Evolutionary conservation across 2,329 filamentous ascomycete genomes (phyloP), one percentile per base, ranked within the genome.

Genomic region (Fusarium napiforme): DNA sequence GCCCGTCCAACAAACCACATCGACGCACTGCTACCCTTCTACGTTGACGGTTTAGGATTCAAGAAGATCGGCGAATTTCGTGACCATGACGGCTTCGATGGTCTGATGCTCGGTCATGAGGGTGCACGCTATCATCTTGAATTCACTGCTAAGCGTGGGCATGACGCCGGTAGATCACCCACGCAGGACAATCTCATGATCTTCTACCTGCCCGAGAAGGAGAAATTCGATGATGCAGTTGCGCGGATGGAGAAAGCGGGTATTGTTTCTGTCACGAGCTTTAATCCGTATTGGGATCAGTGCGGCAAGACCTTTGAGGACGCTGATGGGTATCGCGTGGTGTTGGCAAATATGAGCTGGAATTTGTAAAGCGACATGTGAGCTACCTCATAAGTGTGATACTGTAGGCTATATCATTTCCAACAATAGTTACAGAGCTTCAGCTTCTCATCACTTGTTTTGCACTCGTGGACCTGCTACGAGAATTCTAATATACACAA

Each of bases 241-340:
- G 23, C 18, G 9, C 30, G 40, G 14, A 58, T 58, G 40, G 55
- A 49, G 19, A 28, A 11, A n/a, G 40, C 15, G 2, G n/a, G 30
- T 1, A n/a, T 58, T 28, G 11, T 36, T 28, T 36, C 55, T n/a
- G 55, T 58, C 5, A 9, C 30, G 5, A 58, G 55, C 32, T 58
- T 58, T 10, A 58, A 58, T 36, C 40, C 55, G 16, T 58, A 58
- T 36, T 58, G 55, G 55, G 40, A 58, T 28, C 40, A 58, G 23
- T 49, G n/a, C 23, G 55, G 55, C n/a, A 58, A 49, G 19, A 49
- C 55, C 2, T 58, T 58, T 49, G 40, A 58, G n/a, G 55, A 58
- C 12, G 30, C 23, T 21, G 55, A 58, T 16, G 55, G 55, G 4
- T 58, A 49, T 28, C 42, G 55, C 6, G 40, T 58, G n/a, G 55